Evolutionary conservation across 2,329 filamentous ascomycete species (phyloP).

Genomic region (Cercospora zeae-maydis): DNA sequence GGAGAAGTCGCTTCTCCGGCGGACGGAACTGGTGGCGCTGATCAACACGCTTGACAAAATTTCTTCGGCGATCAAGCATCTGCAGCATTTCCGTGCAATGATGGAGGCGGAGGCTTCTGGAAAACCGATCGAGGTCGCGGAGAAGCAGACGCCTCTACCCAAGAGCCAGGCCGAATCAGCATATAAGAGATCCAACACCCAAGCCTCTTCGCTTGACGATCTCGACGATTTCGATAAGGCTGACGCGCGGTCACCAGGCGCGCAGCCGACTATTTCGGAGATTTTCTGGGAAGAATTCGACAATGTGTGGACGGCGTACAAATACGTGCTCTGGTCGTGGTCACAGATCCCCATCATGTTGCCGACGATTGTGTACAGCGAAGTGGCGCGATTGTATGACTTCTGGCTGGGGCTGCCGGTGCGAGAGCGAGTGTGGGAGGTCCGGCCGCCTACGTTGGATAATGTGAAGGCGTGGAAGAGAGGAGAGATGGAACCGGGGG

Average conservation of each 20-base stretch:
- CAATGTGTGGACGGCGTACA: slow-evolving; percentile 59
- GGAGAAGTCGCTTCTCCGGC: slow-evolving; percentile 67
- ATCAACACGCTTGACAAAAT: slow-evolving; percentile 92
- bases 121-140: slow-evolving; percentile 16
- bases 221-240: slow-evolving; percentile 30
- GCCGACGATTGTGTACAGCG: slow-evolving; percentile 50
- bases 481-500: slow-evolving; percentile 25
- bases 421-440: slow-evolving; percentile 54
- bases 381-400: slow-evolving; percentile 55
- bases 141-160: slow-evolving; percentile 16
- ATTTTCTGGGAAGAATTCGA: slow-evolving; percentile 61
- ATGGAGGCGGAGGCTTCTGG: slow-evolving; percentile 33
- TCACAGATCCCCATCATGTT: slow-evolving; percentile 39
- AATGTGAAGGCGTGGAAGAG: slow-evolving; percentile 8
- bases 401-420: slow-evolving; percentile 63
- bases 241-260: slow-evolving; percentile 32
- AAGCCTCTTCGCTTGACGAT: slow-evolving; percentile 15
- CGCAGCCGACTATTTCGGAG: slow-evolving; percentile 48
- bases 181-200: slow-evolving; percentile 14
- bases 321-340: slow-evolving; percentile 70
- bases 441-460: slow-evolving; percentile 41
- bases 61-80: slow-evolving; percentile 71
- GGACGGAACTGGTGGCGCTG: slow-evolving; percentile 89
- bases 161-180: slow-evolving; percentile 12
- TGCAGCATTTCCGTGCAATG: slow-evolving; percentile 66